Conservation (phyloP, 139 green algal genomes). For the Picochlorum sp. region DNA sequence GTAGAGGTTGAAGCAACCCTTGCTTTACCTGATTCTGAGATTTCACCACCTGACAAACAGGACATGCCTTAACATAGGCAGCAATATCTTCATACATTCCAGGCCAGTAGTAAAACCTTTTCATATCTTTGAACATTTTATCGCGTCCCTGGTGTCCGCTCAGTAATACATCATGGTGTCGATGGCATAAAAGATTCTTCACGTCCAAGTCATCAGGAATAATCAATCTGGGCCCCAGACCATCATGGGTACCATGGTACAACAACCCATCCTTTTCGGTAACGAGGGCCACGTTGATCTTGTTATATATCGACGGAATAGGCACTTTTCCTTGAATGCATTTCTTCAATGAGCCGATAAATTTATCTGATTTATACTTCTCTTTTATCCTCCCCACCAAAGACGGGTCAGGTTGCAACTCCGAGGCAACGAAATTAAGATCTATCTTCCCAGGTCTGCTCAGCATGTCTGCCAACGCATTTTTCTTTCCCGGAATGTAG, state of each 20-base stretch:
- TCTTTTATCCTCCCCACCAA: background rate
- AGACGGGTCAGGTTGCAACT: background rate
- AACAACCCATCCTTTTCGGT: background rate
- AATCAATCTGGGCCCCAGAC: background rate
- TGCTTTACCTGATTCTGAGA: background rate
- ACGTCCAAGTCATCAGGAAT: background rate
- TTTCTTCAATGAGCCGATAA: too few relatives aligned
- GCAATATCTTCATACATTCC: background rate
- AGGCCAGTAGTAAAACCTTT: background rate
- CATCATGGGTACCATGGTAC: background rate
- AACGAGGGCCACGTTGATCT: too few relatives aligned
- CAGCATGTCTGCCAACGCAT: slow-evolving; percentile 26
- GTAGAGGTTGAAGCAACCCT: slow-evolving; percentile 13
- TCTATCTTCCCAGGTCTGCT: background rate
- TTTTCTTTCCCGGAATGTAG: slow-evolving; percentile 25
- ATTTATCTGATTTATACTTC: too few relatives aligned
- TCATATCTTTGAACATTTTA: background rate
- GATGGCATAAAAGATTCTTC: background rate
- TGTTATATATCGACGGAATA: too few relatives aligned
- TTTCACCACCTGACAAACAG: background rate
- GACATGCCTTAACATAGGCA: background rate
- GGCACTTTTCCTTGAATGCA: too few relatives aligned
- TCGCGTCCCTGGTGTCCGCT: background rate
- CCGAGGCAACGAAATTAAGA: too few relatives aligned
- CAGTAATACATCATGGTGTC: background rate